Evolutionary conservation across 2,329 filamentous ascomycete species (phyloP), one percentile per base, ranked within the genome.

Genomic region (Albophoma yamanashiensis): DNA sequence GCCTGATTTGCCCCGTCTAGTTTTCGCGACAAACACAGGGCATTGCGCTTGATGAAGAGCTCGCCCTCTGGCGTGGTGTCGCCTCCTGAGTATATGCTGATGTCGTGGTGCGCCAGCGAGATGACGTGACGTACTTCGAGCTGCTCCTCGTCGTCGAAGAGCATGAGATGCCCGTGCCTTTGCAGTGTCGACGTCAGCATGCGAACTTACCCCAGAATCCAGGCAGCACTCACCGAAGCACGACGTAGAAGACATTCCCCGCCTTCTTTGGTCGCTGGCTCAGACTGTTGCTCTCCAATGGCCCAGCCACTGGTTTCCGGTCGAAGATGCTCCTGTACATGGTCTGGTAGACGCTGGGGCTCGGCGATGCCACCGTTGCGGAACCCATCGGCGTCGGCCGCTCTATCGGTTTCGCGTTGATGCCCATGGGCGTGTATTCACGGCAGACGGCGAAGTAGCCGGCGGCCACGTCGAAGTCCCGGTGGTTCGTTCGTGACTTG

Each of bases 301-400:
- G 78, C 1, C 75, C 74, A 2, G 76, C 66, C 11, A 69, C 66
- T 42, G 76, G 79, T 68, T 88, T 92, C 68, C 93, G 84, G 67
- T 96, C 92, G 71, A 99, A 97, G 63, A 99, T 88, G 72, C 89
- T 96, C 71, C 92, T 82, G 75, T 99, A 99, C 91, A 99, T 97
- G 72, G 89, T 89, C 81, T 97, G 94, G 74, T 97, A 97, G 43
- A 99, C 93, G 72, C 93, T 97, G 60, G 89, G 92, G 69, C 91
- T 96, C 60, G 92, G 89, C 50, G 89, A 80, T 40, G 88, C 85
- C 53, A 94, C 86, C 20, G 89, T 88, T 58, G 83, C 75, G 60
- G 89, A 86, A 22, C 91, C 91, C 15, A 90, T 84, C 7, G 92
- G 91, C 0, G 90, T 93, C 39, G 87, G 85, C 62, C 91, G 84